Conservation (phyloP, 371 early-diverging fungal genomes). For the Homolaphlyctis polyrhiza region DNA sequence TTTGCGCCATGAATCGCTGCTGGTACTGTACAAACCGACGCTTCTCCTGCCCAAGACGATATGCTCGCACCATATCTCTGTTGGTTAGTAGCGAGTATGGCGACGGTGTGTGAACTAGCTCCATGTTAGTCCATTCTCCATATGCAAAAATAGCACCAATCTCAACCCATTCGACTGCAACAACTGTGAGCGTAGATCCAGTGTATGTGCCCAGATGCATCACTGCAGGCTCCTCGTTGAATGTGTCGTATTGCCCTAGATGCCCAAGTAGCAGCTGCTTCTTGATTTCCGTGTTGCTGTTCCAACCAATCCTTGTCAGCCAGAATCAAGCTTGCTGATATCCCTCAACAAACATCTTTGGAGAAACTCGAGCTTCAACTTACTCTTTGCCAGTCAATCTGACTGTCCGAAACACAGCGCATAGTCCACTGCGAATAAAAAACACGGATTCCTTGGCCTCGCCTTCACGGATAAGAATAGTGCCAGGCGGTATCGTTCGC, state of each 20-base stretch:
- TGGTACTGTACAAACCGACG: neutral
- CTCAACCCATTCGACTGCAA: neutral
- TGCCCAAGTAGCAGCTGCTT: neutral
- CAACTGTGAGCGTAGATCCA: neutral
- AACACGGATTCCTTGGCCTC: neutral
- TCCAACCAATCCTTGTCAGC: too few species aligned
- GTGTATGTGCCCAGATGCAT: neutral
- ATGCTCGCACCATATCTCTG: neutral
- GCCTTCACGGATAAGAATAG: neutral
- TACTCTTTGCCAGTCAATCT: neutral
- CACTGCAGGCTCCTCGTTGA: slow-evolving; percentile 1
- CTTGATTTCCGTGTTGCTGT: neutral
- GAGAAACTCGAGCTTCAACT: too few species aligned
- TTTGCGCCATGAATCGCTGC: neutral
- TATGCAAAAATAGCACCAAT: neutral
- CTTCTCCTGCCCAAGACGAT: neutral
- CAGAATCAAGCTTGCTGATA: too few species aligned
- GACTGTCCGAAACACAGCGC: neutral
- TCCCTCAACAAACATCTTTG: too few species aligned
- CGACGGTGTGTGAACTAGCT: neutral
- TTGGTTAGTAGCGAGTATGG: neutral
- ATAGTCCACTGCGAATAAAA: neutral
- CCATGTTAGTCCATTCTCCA: neutral
- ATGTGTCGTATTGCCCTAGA: neutral
- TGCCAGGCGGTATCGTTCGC: neutral